Conservation (phyloP, 768 basidiomycete species). For the Boletus subcaerulescens region DNA sequence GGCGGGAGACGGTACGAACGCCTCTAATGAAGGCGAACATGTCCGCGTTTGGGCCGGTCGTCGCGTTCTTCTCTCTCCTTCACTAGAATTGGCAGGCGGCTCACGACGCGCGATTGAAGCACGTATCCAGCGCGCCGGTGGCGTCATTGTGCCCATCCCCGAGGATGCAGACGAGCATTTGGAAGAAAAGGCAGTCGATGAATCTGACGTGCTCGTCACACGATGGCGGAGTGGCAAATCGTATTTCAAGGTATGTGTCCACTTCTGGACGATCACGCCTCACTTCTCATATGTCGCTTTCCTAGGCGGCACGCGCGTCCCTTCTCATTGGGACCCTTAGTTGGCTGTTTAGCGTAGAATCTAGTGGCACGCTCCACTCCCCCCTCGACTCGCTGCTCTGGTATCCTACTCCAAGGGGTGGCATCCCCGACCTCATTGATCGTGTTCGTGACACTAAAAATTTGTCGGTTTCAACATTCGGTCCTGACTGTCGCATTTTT, state of each 20-base stretch:
- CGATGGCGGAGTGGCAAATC: slow-evolving; percentile 64
- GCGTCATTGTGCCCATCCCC: slow-evolving; percentile 50
- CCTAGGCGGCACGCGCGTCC: slow-evolving; percentile 51
- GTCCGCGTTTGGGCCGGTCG: slow-evolving; percentile 57
- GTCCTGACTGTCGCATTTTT: background rate
- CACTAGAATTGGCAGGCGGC: slow-evolving; percentile 50
- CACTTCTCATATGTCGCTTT: background rate
- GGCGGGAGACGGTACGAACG: slow-evolving; percentile 5
- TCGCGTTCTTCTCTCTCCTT: slow-evolving; percentile 58
- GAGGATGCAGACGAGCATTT: slow-evolving; percentile 37
- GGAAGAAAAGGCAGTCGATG: slow-evolving; percentile 34
- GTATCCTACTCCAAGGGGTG: slow-evolving; percentile 70
- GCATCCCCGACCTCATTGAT: slow-evolving; percentile 54
- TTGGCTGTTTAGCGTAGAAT: slow-evolving; percentile 82
- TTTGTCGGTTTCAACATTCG: background rate
- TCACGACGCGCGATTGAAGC: slow-evolving; percentile 54
- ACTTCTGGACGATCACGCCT: background rate
- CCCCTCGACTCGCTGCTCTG: slow-evolving; percentile 79
- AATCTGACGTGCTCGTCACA: slow-evolving; percentile 75
- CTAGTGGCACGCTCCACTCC: slow-evolving; percentile 53
- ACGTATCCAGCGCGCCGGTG: slow-evolving; percentile 61
- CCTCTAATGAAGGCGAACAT: slow-evolving; percentile 26
- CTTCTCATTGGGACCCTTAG: slow-evolving; percentile 65
- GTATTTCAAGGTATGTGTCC: slow-evolving; percentile 59
- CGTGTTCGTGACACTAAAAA: slow-evolving; percentile 47